phyloP scores from a whole-genome alignment of 495 filamentous ascomycete species.

The Parachaetomium inaequale region DNA sequence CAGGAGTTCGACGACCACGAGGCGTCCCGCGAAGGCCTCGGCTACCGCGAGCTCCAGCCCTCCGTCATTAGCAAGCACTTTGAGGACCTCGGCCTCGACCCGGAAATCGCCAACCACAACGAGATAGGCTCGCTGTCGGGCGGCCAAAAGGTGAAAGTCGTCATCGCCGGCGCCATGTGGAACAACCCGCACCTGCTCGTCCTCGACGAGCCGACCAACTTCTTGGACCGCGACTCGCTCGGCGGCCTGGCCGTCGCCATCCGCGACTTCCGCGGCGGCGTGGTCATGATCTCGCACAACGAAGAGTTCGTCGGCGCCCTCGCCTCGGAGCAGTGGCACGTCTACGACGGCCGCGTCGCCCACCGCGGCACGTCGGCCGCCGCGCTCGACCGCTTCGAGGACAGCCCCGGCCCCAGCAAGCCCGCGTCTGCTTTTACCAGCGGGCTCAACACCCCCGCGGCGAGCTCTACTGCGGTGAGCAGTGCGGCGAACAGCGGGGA shows the following conservation, averaged over 20 bases:
- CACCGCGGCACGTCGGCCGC: slow-evolving; percentile 74
- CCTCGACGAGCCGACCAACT: slow-evolving; percentile 98
- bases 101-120: slow-evolving; percentile 98
- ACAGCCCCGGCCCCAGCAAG: slow-evolving; percentile 50
- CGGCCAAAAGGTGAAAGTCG: slow-evolving; percentile 99
- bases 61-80: slow-evolving; percentile 97
- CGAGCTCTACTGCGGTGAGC: slow-evolving; percentile 41
- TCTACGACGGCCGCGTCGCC: slow-evolving; percentile 79
- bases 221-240: slow-evolving; percentile 94
- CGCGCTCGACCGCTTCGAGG: slow-evolving; percentile 80
- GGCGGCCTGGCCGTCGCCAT: slow-evolving; percentile 95
- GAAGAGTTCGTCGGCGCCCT: slow-evolving; percentile 96
- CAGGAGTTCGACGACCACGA: slow-evolving; percentile 99
- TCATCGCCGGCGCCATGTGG: slow-evolving; percentile 97
- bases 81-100: slow-evolving; percentile 91
- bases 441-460: slow-evolving; percentile 33
- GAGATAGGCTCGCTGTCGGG: slow-evolving; percentile 95
- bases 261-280: slow-evolving; percentile 94
- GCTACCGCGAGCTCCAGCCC: slow-evolving; percentile 87
- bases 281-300: slow-evolving; percentile 99
- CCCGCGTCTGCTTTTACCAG: slow-evolving; percentile 58
- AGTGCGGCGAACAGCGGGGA: slow-evolving; percentile 76
- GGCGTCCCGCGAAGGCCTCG: slow-evolving; percentile 92
- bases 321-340: slow-evolving; percentile 91
- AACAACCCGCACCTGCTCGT: slow-evolving; percentile 97